A percentile compares a stretch with the other conserved stretches of the same genome.
phyloP scores from a whole-genome alignment of 345 rosid species.

The Salix udensis region DNA sequence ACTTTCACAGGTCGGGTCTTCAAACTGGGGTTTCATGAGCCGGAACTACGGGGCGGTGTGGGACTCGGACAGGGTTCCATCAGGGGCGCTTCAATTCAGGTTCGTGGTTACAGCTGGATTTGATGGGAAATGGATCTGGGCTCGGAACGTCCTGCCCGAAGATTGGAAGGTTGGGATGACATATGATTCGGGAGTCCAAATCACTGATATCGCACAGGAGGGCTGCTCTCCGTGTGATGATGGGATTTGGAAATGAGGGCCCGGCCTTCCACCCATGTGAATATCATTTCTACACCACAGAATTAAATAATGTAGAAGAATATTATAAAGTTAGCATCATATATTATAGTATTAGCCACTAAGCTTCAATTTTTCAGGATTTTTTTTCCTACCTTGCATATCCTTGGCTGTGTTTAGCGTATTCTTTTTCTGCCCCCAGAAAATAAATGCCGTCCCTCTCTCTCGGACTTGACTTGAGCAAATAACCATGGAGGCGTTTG shows the following conservation, averaged over 20 bases:
- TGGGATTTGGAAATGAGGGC: conserved; percentile 44
- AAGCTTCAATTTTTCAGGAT: neutral
- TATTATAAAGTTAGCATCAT: neutral
- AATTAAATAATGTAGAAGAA: neutral
- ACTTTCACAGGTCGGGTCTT: conserved; percentile 49
- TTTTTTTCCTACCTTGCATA: neutral
- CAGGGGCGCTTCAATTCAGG: conserved; percentile 69
- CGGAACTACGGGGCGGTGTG: conserved; percentile 76
- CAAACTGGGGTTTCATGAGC: conserved; percentile 68
- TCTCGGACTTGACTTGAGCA: neutral
- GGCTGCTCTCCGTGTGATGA: conserved; percentile 68
- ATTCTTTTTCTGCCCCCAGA: neutral
- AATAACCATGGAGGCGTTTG: too few species aligned
- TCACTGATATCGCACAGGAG: conserved; percentile 77
- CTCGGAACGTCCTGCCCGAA: conserved; percentile 61
- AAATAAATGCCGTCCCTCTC: neutral
- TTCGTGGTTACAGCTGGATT: conserved; percentile 71
- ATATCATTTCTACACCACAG: neutral
- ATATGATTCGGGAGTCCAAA: conserved; percentile 74
- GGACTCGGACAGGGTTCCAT: conserved; percentile 64
- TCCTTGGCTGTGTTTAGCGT: neutral
- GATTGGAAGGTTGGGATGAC: conserved; percentile 56
- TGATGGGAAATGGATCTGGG: conserved; percentile 84
- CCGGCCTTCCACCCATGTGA: neutral
- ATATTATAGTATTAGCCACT: neutral